Evolutionary conservation across 768 basidiomycete species (phyloP), one percentile per base, ranked within the genome.

Genomic region (Collybiopsis confluens): DNA sequence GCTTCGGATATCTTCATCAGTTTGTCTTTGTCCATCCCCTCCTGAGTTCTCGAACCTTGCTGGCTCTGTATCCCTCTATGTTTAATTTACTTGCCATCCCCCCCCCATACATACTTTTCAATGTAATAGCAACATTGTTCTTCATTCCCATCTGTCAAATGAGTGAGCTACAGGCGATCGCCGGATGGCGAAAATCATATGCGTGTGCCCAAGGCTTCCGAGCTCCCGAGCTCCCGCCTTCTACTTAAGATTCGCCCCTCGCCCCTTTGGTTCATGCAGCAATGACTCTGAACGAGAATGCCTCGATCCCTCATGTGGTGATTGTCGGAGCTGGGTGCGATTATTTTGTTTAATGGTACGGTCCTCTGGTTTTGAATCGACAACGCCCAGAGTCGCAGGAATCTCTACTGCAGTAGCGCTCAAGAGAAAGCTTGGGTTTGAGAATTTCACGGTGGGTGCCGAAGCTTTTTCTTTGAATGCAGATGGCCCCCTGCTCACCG

Each of bases 251-350:
- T 33, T 33, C 30, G 30, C 6, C 13, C 30, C 5, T 33, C 30
- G 6, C 13, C 30, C 13, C 30, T 13, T 33, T 33, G 20, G 42
- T 47, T 24, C 21, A 16, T 10, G 9, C 30, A 33, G 30, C 30
- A 13, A 33, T 56, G 40, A 57, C 61, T 23, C 55, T 37, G 52
- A 51, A 64, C 30, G 37, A 48, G 40, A 61, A 64, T 48, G 56
- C 53, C 21, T 72, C 75, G 13, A 21, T 33, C 13, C 30, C 47
- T 21, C 70, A 65, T 52, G 64, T 81, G 37, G 72, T 72, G 37
- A 76, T 82, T 47, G 70, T 80, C 41, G 79, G 79, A 44, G 79
- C 78, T 20, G 78, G 79, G 79, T 80, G n/a, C 30, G 70, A 62
- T 11, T 10, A 20, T 9, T 23, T 27, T 35, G 1, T 9, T 16